These are phyloP conservation scores for Neurospora africana DNA, from an alignment of 495 filamentous ascomycete genomes.

Conservation along the genomic window DNA sequence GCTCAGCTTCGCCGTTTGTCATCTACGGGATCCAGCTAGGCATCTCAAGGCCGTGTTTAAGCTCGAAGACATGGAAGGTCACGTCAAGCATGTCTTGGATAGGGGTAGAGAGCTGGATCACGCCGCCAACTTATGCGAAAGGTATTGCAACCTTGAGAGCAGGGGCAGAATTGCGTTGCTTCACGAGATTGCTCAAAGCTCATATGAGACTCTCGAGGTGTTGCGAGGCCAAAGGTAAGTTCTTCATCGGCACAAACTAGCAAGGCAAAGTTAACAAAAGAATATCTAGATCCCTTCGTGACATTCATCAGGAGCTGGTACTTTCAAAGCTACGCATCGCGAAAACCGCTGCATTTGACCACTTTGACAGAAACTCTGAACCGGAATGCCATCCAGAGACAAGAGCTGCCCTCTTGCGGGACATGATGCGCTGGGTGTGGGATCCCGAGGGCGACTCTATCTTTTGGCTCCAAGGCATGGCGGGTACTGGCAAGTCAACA, in stretches of 20 bases:
- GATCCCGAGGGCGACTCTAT: slow-evolving; percentile 15
- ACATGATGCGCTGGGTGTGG: slow-evolving; percentile 12
- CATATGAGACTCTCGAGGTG: neutral
- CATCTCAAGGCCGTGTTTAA: neutral
- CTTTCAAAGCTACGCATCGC: slow-evolving; percentile 8
- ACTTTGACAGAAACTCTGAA: slow-evolving; percentile 19
- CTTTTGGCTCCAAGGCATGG: slow-evolving; percentile 38
- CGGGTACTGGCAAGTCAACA: slow-evolving; percentile 38
- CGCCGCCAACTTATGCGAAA: neutral
- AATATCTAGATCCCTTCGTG: neutral
- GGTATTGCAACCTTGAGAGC: neutral
- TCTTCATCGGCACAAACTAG: neutral
- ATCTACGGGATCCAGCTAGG: neutral
- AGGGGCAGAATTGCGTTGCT: neutral
- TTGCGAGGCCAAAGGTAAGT: neutral
- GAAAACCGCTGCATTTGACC: slow-evolving; percentile 18
- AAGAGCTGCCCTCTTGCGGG: slow-evolving; percentile 15
- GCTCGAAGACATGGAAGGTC: neutral
- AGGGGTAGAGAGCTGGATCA: neutral
- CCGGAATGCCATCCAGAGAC: slow-evolving; percentile 17
- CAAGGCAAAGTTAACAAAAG: neutral
- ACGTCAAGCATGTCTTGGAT: neutral
- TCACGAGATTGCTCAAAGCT: neutral
- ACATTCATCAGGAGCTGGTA: neutral
- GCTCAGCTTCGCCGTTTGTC: neutral